These are phyloP conservation scores for Tanozyma kutaoensis DNA, from an alignment of 805 yeast species.

Conservation along the genomic window DNA sequence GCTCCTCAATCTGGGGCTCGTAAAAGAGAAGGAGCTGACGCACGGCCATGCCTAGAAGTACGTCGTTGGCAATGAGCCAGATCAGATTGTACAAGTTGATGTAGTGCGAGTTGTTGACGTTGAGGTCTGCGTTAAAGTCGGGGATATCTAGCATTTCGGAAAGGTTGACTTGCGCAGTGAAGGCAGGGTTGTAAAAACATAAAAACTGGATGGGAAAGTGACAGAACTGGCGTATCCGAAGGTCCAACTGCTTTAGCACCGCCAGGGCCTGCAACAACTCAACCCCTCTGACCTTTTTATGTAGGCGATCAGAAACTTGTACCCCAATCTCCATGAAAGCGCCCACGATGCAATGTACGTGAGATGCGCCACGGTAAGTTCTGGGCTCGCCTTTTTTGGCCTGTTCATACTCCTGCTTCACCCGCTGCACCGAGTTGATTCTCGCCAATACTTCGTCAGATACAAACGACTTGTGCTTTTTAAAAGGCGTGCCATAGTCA, in stretches of 20 bases:
- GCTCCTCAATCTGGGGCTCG: conserved; percentile 7
- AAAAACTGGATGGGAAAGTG: conserved; percentile 71
- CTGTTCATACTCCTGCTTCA: too few species aligned
- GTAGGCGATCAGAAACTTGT: too few species aligned
- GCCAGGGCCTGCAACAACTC: conserved; percentile 35
- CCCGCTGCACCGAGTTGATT: too few species aligned
- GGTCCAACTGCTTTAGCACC: conserved; percentile 66
- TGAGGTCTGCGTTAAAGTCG: conserved; percentile 19
- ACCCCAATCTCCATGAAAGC: too few species aligned
- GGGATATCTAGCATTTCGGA: conserved; percentile 20
- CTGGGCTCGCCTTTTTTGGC: too few species aligned
- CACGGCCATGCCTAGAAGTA: conserved; percentile 57
- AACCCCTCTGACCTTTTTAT: conserved; percentile 8
- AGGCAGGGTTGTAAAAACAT: conserved; percentile 38
- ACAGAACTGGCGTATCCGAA: conserved; percentile 62
- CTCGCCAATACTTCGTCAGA: too few species aligned
- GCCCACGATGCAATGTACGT: too few species aligned
- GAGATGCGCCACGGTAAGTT: too few species aligned
- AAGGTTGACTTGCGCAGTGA: conserved; percentile 13
- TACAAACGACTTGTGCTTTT: too few species aligned
- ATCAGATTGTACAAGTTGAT: conserved; percentile 73
- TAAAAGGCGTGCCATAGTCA: too few species aligned
- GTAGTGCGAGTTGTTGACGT: conserved; percentile 37
- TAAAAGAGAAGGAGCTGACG: conserved; percentile 29
- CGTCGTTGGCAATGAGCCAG: conserved; percentile 80